phyloP scores from a whole-genome alignment of 805 yeast genomes.

The Starmerella sp. region DNA sequence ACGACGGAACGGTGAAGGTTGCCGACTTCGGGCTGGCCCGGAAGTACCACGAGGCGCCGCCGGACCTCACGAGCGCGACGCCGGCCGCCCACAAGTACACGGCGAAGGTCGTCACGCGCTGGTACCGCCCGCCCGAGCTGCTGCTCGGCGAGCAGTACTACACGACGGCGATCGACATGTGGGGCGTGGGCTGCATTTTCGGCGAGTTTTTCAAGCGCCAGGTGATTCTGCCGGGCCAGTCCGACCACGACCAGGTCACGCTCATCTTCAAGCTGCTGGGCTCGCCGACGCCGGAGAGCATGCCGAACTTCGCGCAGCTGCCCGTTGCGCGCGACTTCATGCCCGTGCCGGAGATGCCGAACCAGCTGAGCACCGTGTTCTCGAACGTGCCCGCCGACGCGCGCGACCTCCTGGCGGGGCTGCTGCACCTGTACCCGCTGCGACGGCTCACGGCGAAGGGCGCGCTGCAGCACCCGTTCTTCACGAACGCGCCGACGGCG shows the following conservation, averaged over 20 bases:
- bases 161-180: conserved; percentile 90
- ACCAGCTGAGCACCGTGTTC: conserved; percentile 35
- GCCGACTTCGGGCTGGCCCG: conserved; percentile 97
- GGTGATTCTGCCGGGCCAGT: conserved; percentile 75
- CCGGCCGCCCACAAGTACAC: conserved; percentile 37
- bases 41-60: conserved; percentile 50
- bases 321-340: conserved; percentile 34
- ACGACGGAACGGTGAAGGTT: conserved; percentile 65
- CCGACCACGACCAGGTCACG: conserved; percentile 82
- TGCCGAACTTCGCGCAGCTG: conserved; percentile 51
- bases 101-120: conserved; percentile 80
- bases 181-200: conserved; percentile 96
- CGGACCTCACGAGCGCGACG: conserved; percentile 39
- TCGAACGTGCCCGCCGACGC: conserved; percentile 22
- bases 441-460: conserved; percentile 67
- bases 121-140: conserved; percentile 96
- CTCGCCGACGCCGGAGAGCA: conserved; percentile 48
- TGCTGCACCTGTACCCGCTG: conserved; percentile 60
- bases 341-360: conserved; percentile 22
- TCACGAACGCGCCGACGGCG: conserved; percentile 57
- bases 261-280: conserved; percentile 74
- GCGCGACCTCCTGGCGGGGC: conserved; percentile 39
- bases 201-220: conserved; percentile 75
- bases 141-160: conserved; percentile 74
- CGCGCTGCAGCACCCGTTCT: conserved; percentile 63